These are phyloP conservation scores for Oemleria cerasiformis DNA, from an alignment of 306 rosid genomes.

Conservation along the genomic window DNA sequence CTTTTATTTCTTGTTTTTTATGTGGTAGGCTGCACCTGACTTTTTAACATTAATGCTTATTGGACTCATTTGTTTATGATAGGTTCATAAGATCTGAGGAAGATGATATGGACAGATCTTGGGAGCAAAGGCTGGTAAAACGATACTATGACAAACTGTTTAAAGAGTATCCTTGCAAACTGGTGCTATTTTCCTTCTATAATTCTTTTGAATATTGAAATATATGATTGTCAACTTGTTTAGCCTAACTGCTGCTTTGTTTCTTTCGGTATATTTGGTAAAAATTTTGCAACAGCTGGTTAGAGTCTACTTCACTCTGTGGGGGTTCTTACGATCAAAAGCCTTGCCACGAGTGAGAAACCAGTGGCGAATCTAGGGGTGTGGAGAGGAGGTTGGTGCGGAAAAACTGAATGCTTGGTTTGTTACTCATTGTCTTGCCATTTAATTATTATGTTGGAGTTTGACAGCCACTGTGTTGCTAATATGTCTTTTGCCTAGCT, in stretches of 20 bases:
- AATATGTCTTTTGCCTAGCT: background rate
- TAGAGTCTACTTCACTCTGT: too few species aligned
- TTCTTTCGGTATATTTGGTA: background rate
- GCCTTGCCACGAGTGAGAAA: too few species aligned
- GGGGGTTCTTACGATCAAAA: too few species aligned
- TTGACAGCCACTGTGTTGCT: too few species aligned
- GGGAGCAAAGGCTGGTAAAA: slow-evolving; percentile 99
- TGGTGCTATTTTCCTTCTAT: background rate
- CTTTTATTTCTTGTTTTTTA: slow-evolving; percentile 9
- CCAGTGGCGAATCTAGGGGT: too few species aligned
- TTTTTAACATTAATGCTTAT: background rate
- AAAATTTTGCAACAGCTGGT: too few species aligned
- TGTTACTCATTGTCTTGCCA: background rate
- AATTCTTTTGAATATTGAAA: background rate
- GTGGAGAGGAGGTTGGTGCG: too few species aligned
- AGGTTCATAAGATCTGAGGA: slow-evolving; percentile 94
- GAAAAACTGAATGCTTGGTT: background rate
- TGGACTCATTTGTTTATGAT: background rate
- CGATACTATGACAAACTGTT: slow-evolving; percentile 89
- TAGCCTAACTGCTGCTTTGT: background rate
- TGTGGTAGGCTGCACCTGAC: background rate
- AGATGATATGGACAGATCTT: slow-evolving; percentile 84
- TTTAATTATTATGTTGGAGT: too few species aligned
- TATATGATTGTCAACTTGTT: background rate
- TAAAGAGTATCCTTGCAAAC: slow-evolving; percentile 83